Evolutionary conservation across 257 asterid species (phyloP).

Genomic region (Coffea eugenioides): DNA sequence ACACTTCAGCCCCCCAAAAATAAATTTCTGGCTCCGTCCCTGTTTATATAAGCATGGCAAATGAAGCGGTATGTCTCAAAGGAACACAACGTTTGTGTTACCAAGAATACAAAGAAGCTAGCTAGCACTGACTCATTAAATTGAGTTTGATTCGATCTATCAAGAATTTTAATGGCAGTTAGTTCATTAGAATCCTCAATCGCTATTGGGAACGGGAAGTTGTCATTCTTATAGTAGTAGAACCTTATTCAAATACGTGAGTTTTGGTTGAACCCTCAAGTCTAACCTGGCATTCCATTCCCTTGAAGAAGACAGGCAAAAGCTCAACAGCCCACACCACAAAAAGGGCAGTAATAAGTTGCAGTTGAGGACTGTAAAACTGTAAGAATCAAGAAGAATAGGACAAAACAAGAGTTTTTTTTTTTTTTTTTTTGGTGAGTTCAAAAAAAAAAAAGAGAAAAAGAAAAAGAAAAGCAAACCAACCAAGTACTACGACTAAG

Average conservation of each 20-base stretch:
- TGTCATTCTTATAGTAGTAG: background rate
- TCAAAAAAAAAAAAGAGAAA: background rate
- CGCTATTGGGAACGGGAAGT: background rate
- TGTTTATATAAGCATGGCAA: background rate
- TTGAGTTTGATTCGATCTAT: too few relatives aligned
- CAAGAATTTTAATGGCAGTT: too few relatives aligned
- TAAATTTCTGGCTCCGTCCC: too few relatives aligned
- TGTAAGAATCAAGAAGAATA: conserved; percentile 3
- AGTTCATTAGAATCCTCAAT: too few relatives aligned
- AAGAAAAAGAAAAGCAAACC: background rate
- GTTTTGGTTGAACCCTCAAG: background rate
- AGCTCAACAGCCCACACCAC: background rate
- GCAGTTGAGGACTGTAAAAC: background rate
- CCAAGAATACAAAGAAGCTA: background rate
- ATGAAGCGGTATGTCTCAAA: too few relatives aligned
- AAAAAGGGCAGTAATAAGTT: background rate
- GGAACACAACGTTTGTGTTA: background rate
- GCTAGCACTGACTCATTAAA: too few relatives aligned
- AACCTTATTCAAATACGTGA: background rate
- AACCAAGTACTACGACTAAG: background rate
- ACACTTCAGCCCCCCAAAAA: too few relatives aligned
- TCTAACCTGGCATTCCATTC: background rate
- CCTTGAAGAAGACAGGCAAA: background rate
- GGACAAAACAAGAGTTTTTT: conserved; percentile 18
- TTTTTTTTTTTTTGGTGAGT: background rate